These are phyloP conservation scores for Camelina hispida DNA, from an alignment of 345 rosid genomes.

Conservation along the genomic window DNA sequence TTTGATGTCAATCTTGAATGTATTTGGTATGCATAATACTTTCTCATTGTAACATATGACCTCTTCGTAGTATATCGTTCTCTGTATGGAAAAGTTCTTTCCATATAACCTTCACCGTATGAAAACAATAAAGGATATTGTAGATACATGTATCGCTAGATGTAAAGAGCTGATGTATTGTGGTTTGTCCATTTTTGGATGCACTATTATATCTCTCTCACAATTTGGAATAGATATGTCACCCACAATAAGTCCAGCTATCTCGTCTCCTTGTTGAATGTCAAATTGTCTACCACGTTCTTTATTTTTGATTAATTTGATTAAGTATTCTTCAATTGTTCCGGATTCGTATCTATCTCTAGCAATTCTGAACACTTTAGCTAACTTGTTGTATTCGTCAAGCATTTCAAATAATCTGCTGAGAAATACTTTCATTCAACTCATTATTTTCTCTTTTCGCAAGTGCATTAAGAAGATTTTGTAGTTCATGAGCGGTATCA, in stretches of 20 bases:
- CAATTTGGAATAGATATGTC: too few relatives aligned
- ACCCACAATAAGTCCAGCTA: too few relatives aligned
- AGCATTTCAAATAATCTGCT: background rate
- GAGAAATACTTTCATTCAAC: background rate
- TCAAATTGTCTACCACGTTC: background rate
- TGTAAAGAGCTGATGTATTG: background rate
- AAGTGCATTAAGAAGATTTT: too few relatives aligned
- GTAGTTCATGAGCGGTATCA: too few relatives aligned
- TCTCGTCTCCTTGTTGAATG: background rate
- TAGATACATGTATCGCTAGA: background rate
- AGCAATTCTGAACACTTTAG: background rate
- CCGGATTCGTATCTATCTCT: slow-evolving; percentile 8
- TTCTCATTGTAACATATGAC: background rate
- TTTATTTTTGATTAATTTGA: slow-evolving; percentile 2
- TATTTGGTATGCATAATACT: slow-evolving; percentile 17
- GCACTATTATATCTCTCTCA: background rate
- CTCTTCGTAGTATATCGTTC: background rate
- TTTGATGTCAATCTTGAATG: background rate
- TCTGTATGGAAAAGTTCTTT: background rate
- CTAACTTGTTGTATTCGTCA: background rate
- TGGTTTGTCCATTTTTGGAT: slow-evolving; percentile 6
- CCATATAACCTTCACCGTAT: slow-evolving; percentile 16
- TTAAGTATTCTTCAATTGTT: slow-evolving; percentile 11
- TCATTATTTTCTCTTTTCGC: background rate
- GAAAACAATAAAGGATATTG: slow-evolving; percentile 10